Conservation (phyloP, 1,139 yeast genomes). For the Debaryomyces udenii region DNA sequence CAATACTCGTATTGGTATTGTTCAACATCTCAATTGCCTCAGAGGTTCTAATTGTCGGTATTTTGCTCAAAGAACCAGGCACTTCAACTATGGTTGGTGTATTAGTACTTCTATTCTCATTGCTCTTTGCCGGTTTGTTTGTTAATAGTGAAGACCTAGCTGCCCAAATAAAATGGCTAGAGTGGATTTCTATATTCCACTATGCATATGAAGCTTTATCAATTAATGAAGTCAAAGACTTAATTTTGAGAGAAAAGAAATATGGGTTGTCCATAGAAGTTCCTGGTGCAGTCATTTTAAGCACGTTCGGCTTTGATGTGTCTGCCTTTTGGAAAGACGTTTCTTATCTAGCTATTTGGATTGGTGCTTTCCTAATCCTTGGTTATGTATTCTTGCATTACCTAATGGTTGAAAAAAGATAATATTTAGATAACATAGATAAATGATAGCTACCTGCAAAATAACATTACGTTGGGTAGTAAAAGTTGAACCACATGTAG, state of each 20-base stretch:
- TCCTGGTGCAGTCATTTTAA: slow-evolving; percentile 96
- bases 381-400: slow-evolving; percentile 78
- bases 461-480: too few species aligned
- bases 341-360: slow-evolving; percentile 51
- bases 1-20: slow-evolving; percentile 67
- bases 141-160: slow-evolving; percentile 81
- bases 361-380: slow-evolving; percentile 53
- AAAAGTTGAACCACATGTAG: too few species aligned
- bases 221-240: slow-evolving; percentile 90
- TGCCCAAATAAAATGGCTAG: slow-evolving; percentile 72
- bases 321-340: slow-evolving; percentile 74
- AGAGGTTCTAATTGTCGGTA: slow-evolving; percentile 85
- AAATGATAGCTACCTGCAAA: too few species aligned
- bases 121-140: slow-evolving; percentile 90
- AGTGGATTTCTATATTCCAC: slow-evolving; percentile 87
- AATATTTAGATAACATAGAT: background rate
- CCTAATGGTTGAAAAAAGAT: slow-evolving; percentile 77
- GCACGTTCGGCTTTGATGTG: slow-evolving; percentile 92
- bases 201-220: slow-evolving; percentile 92
- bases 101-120: slow-evolving; percentile 75
- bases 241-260: slow-evolving; percentile 82
- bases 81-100: slow-evolving; percentile 91
- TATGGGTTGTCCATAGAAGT: slow-evolving; percentile 93
- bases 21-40: slow-evolving; percentile 87
- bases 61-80: slow-evolving; percentile 85